Conservation (phyloP, 192 early-diverging fungal species). For the Coemansia sp. region DNA sequence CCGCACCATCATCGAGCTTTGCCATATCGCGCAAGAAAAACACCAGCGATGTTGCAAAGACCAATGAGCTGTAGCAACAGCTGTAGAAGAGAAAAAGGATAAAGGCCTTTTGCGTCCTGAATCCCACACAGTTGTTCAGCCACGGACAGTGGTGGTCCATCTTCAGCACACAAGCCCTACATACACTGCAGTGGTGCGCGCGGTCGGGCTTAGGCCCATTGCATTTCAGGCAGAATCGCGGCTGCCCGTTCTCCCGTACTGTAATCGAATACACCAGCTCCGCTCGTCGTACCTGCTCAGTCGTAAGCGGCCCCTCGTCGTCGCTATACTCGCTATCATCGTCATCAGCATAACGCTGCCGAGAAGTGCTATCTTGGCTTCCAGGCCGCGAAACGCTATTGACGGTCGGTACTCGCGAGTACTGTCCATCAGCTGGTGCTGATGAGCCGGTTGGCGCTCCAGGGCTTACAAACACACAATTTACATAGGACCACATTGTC, state of each 20-base stretch:
- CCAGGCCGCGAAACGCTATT: background rate
- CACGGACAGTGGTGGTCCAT: constrained; percentile 83
- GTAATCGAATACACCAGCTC: constrained; percentile 46
- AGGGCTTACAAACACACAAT: constrained; percentile 32
- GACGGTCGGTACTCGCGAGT: background rate
- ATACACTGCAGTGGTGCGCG: constrained; percentile 77
- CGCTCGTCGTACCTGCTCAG: constrained; percentile 30
- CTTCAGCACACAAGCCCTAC: constrained; percentile 70
- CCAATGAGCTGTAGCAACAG: constrained; percentile 21
- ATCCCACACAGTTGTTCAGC: constrained; percentile 80
- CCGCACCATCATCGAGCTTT: background rate
- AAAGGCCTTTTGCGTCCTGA: constrained; percentile 73
- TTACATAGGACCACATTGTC: constrained; percentile 31
- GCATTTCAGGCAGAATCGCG: constrained; percentile 55
- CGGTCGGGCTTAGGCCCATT: constrained; percentile 73
- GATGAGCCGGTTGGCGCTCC: constrained; percentile 19
- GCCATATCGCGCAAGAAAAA: constrained; percentile 24
- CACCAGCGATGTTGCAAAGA: constrained; percentile 11
- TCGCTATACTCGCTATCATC: constrained; percentile 21
- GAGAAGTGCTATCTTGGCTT: constrained; percentile 5
- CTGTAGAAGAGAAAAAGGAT: constrained; percentile 58
- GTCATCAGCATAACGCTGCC: constrained; percentile 16
- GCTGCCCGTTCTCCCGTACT: constrained; percentile 42
- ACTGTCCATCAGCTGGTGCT: background rate
- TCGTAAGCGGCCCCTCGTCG: constrained; percentile 17